These are phyloP conservation scores for Chytriomyces sp. DNA, from an alignment of 192 early-diverging fungal genomes.

Conservation along the genomic window DNA sequence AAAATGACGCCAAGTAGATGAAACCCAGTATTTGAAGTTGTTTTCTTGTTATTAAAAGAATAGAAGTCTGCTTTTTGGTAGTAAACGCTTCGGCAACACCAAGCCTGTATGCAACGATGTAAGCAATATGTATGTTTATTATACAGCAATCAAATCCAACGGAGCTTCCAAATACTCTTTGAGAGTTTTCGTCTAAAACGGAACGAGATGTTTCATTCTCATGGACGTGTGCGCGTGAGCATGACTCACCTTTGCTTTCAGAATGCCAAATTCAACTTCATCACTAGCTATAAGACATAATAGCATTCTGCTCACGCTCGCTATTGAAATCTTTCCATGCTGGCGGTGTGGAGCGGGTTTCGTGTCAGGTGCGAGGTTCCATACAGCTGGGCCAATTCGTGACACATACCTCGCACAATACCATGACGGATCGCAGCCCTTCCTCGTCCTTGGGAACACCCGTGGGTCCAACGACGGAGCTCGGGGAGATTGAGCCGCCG, in stretches of 20 bases:
- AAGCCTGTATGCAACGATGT: too few relatives aligned
- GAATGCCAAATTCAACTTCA: slow-evolving; percentile 46
- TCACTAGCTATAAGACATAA: slow-evolving; percentile 49
- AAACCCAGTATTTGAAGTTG: not conserved
- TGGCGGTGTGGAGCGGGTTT: not conserved
- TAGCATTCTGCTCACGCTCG: slow-evolving; percentile 39
- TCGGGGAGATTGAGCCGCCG: not conserved
- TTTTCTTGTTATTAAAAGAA: not conserved
- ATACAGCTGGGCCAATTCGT: not conserved
- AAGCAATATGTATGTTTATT: not conserved
- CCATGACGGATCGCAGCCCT: slow-evolving; percentile 35
- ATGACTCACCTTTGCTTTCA: slow-evolving; percentile 46
- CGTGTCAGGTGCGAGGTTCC: not conserved
- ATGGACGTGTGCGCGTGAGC: not conserved
- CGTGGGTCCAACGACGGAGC: slow-evolving; percentile 19
- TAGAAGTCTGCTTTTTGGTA: too few relatives aligned
- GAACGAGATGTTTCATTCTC: not conserved
- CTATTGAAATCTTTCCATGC: slow-evolving; percentile 45
- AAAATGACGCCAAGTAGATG: not conserved
- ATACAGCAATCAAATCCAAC: slow-evolving; percentile 7
- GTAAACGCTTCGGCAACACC: too few relatives aligned
- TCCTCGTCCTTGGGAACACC: slow-evolving; percentile 32
- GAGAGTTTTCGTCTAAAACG: slow-evolving; percentile 26
- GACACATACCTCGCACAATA: slow-evolving; percentile 39
- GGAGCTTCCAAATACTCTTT: slow-evolving; percentile 30